Conservation (phyloP, 1,284 basidiomycete genomes). For the Ceratorhiza oryzae-sativae region DNA sequence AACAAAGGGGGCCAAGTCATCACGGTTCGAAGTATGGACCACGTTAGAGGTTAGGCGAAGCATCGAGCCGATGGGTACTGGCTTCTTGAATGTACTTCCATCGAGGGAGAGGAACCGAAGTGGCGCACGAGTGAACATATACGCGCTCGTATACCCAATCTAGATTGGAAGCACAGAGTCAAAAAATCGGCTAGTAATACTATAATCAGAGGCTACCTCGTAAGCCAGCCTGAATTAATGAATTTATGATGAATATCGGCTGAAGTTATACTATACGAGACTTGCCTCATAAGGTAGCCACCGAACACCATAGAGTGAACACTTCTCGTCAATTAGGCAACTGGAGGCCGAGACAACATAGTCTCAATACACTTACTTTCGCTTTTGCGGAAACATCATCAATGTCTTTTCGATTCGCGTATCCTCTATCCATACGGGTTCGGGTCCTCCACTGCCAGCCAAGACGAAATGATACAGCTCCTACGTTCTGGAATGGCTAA, state of each 20-base stretch:
- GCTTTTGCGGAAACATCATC: conserved; percentile 86
- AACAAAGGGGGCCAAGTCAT: conserved; percentile 58
- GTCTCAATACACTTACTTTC: conserved; percentile 66
- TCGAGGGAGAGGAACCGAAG: conserved; percentile 80
- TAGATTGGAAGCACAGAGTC: conserved; percentile 47
- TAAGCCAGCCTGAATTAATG: conserved; percentile 61
- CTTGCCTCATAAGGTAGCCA: conserved; percentile 50
- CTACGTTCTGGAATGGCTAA: too few species aligned
- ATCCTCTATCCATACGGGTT: conserved; percentile 72
- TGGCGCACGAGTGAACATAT: conserved; percentile 71
- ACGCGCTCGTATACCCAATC: conserved; percentile 78
- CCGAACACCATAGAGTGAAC: conserved; percentile 85
- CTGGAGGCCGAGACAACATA: not conserved
- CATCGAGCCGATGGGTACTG: conserved; percentile 82
- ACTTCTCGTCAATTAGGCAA: conserved; percentile 50
- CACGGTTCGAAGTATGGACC: conserved; percentile 60
- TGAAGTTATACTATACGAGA: not conserved
- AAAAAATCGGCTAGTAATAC: not conserved
- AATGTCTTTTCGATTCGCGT: conserved; percentile 70
- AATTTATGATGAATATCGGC: conserved; percentile 11
- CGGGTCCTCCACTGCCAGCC: conserved; percentile 45
- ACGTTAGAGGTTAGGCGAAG: conserved; percentile 74
- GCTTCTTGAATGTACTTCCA: conserved; percentile 78
- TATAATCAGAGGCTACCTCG: conserved; percentile 56
- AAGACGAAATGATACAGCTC: too few species aligned